Conservation (phyloP, 208 protist genomes). For the Trichomonas vaginalis region DNA sequence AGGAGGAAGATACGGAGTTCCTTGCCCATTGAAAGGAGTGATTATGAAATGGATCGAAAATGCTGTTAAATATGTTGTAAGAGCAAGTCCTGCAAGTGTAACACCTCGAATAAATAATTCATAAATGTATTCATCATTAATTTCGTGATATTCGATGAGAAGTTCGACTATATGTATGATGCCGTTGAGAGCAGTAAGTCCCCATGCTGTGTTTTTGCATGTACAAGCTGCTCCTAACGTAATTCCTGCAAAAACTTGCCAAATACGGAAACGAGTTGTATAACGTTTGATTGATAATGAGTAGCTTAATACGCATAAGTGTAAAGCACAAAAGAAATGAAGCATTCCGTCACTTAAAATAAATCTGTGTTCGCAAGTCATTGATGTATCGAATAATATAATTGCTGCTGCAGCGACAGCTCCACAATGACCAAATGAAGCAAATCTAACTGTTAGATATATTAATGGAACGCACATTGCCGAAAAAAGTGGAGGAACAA, state of each 20-base stretch:
- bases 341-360: constrained; percentile 13
- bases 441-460: not conserved
- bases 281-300: not conserved
- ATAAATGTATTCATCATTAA: not conserved
- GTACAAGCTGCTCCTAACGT: not conserved
- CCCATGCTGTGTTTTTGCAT: constrained; percentile 5
- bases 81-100: not conserved
- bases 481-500: not conserved
- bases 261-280: not conserved
- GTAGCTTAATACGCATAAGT: not conserved
- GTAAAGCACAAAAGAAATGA: not conserved
- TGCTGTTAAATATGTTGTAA: not conserved
- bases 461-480: not conserved
- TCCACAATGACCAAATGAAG: not conserved
- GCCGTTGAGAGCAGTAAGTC: not conserved
- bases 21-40: not conserved
- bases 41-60: not conserved
- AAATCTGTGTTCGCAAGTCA: not conserved
- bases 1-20: not conserved
- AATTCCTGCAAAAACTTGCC: not conserved
- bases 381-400: not conserved
- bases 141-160: not conserved
- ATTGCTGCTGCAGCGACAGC: not conserved
- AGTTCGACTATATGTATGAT: not conserved
- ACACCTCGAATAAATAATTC: not conserved